phyloP scores from a whole-genome alignment of 768 basidiomycete genomes.

The Termitomyces sp. region DNA sequence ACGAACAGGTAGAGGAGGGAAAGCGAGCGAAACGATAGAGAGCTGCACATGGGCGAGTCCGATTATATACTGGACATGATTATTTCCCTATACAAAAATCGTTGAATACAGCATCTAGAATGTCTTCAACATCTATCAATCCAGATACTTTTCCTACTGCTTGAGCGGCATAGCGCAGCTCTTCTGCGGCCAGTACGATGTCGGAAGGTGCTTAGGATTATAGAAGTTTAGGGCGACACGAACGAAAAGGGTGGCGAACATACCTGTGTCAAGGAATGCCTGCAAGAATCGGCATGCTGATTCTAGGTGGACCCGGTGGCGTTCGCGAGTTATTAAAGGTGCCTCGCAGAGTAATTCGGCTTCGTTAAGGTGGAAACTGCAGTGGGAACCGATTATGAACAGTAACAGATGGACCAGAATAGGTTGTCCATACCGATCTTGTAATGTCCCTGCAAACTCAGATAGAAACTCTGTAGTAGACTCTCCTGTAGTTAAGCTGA shows the following conservation, averaged over 20 bases:
- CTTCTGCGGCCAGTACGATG: constrained; percentile 80
- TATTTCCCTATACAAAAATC: constrained; percentile 88
- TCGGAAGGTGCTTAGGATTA: constrained; percentile 49
- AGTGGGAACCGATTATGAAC: background rate
- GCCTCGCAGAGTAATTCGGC: constrained; percentile 23
- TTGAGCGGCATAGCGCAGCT: constrained; percentile 78
- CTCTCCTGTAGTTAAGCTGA: constrained; percentile 54
- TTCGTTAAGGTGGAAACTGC: constrained; percentile 23
- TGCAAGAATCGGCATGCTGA: constrained; percentile 55
- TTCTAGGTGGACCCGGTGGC: constrained; percentile 76
- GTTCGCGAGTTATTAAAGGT: constrained; percentile 72
- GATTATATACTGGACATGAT: background rate
- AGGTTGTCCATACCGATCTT: constrained; percentile 33
- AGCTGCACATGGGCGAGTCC: background rate
- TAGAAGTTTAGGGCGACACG: background rate
- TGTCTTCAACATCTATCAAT: constrained; percentile 73
- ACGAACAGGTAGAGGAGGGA: constrained; percentile 19
- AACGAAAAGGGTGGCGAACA: background rate
- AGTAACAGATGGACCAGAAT: background rate
- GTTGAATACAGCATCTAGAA: constrained; percentile 75
- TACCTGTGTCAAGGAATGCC: constrained; percentile 44
- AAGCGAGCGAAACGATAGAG: constrained; percentile 13
- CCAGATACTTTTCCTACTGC: constrained; percentile 86
- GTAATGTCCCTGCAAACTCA: constrained; percentile 48
- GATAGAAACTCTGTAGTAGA: constrained; percentile 57